Percentiles rank a stretch among this genome's conserved stretches.
Conservation (phyloP, 164 flowering plant genomes). For the Vitis labrusca region DNA sequence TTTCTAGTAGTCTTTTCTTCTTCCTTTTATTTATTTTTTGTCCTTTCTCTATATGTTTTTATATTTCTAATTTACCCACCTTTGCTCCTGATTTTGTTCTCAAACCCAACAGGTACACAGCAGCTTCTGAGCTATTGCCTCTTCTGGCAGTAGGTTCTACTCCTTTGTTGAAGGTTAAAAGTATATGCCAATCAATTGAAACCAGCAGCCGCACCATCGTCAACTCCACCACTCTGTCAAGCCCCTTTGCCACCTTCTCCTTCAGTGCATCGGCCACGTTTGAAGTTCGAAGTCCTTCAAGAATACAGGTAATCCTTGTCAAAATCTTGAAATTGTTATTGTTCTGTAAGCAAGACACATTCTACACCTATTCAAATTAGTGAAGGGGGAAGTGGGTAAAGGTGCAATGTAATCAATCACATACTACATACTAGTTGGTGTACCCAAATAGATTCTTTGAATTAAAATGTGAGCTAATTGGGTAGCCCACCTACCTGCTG, state of each 20-base stretch:
- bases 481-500: too few species aligned
- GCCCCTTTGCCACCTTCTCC: conserved; percentile 75
- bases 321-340: not conserved
- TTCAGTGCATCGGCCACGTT: conserved; percentile 87
- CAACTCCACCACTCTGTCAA: conserved; percentile 62
- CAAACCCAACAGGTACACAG: conserved; percentile 69
- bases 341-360: not conserved
- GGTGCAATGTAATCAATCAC: too few species aligned
- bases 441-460: not conserved
- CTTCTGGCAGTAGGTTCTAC: conserved; percentile 72
- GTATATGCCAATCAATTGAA: conserved; percentile 68
- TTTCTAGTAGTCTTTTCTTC: too few species aligned
- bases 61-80: not conserved
- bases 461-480: too few species aligned
- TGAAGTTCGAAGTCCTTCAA: conserved; percentile 86
- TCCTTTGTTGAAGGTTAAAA: conserved; percentile 73
- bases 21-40: too few species aligned
- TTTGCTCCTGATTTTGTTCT: conserved; percentile 6
- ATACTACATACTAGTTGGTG: not conserved
- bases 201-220: conserved; percentile 51
- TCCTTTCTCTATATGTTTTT: not conserved
- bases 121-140: conserved; percentile 95
- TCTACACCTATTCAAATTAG: not conserved
- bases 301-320: conserved; percentile 68
- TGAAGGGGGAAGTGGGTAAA: too few species aligned